Percentiles rank a stretch among this genome's conserved stretches.
These are phyloP conservation scores for Inonotus obliquus DNA, from an alignment of 1,284 basidiomycete species.

Conservation along the genomic window DNA sequence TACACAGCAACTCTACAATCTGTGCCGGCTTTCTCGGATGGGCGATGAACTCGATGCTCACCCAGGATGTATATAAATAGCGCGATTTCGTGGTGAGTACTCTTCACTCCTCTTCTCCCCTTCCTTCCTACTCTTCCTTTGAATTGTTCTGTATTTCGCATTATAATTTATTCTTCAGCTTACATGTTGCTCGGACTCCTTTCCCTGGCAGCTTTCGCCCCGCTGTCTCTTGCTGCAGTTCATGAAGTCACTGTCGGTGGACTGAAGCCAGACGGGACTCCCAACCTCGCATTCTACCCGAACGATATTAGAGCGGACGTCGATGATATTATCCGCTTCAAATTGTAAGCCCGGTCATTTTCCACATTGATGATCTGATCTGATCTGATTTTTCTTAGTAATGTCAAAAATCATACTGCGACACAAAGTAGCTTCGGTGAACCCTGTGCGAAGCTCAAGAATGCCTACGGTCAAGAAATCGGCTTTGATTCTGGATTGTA, in stretches of 20 bases:
- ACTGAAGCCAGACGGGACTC: conserved; percentile 20
- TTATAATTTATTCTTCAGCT: not conserved
- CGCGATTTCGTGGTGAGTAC: not conserved
- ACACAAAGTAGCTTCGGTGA: conserved; percentile 40
- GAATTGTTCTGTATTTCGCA: not conserved
- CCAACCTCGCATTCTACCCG: conserved; percentile 32
- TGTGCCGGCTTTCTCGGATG: not conserved
- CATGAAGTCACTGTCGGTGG: conserved; percentile 31
- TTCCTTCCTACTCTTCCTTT: not conserved
- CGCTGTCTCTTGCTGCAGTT: conserved; percentile 22
- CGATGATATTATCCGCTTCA: conserved; percentile 35
- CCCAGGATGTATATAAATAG: not conserved
- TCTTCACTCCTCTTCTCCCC: not conserved
- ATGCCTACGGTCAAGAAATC: conserved; percentile 7
- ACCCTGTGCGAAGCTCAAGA: conserved; percentile 30
- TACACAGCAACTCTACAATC: not conserved
- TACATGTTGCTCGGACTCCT: conserved; percentile 5
- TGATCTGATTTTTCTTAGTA: conserved; percentile 22
- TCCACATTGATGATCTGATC: not conserved
- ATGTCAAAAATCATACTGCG: conserved; percentile 40
- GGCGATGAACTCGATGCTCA: not conserved
- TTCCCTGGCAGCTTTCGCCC: conserved; percentile 5
- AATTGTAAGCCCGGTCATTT: conserved; percentile 29
- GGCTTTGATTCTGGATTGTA: conserved; percentile 40
- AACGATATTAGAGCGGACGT: conserved; percentile 30